Evolutionary conservation across 2,329 filamentous ascomycete species (phyloP), one percentile per base, ranked within the genome.

Genomic region (Colletotrichum abscissum): DNA sequence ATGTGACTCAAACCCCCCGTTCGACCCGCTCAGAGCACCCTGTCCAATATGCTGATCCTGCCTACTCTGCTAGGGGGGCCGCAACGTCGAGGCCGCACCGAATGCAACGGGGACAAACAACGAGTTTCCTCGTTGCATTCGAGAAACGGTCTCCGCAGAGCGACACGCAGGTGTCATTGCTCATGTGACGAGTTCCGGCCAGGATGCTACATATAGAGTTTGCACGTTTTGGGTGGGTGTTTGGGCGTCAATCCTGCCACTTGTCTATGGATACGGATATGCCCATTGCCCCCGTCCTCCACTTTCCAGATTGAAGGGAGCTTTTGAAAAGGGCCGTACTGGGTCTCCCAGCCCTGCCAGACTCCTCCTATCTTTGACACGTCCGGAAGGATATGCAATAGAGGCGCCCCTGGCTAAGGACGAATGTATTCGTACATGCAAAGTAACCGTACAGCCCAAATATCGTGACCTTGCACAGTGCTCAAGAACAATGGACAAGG

Each of bases 121-220:
- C 42, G 19, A n/a, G 1, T 19, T 55, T 16, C 3, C 30, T 49
- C 16, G 28, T 64, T 64, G 22, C 62, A 35, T 22, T 16, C 38
- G 38, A 42, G 33, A 46, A 38, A 35, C 6, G 5, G 8, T 55
- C 62, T 54, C 42, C 52, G 52, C 66, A 33, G n/a, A 49, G 56
- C 62, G n/a, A 57, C 67, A 57, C 60, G 71, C 71, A 71, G 67
- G 49, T 52, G 22, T 46, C 46, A n/a, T 66, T 38, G 49, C 67
- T 73, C 71, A 73, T 73, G 71, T 73, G 71, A 71, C 62, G 35
- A 69, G 70, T 59, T 56, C 30, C 30, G 14, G 59, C 46, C 42
- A 42, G 26, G 54, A 14, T 62, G 19, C 33, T 8, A 22, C 14
- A 19, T 24, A 24, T 42, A 14, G n/a, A 42, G 42, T 49, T 38